These are phyloP conservation scores for Aspergillus sergii DNA, from an alignment of 2,329 filamentous ascomycete genomes.

Conservation along the genomic window DNA sequence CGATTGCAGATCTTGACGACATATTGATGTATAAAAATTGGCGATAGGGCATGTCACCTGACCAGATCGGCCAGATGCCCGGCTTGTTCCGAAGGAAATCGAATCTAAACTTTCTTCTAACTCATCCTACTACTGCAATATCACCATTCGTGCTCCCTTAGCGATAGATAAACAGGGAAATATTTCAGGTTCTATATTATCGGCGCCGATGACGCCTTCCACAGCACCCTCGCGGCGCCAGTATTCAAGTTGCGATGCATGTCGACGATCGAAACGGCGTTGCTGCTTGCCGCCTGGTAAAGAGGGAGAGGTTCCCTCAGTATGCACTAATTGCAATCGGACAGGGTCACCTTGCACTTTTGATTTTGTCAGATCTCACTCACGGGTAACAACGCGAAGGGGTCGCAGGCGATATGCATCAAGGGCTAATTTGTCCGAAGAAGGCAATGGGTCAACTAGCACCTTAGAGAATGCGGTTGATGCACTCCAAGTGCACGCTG, in stretches of 20 bases:
- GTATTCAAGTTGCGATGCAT: constrained; percentile 29
- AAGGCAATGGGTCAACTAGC: background rate
- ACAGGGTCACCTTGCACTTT: constrained; percentile 26
- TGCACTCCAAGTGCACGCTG: background rate
- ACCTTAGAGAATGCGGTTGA: background rate
- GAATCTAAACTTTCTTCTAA: background rate
- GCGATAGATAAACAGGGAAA: background rate
- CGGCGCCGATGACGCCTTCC: background rate
- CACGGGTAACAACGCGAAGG: background rate
- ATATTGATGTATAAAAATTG: background rate
- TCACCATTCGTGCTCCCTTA: background rate
- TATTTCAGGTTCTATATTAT: too few species aligned
- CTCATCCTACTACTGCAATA: background rate
- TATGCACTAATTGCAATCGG: constrained; percentile 24
- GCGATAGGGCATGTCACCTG: background rate
- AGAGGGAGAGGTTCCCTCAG: background rate
- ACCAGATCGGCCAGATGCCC: background rate
- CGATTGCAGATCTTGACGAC: background rate
- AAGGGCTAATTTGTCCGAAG: background rate
- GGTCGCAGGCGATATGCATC: background rate
- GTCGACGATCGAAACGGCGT: constrained; percentile 29
- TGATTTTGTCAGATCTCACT: constrained; percentile 17
- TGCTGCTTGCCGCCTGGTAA: constrained; percentile 19
- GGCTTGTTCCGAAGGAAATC: background rate
- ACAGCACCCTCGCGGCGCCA: constrained; percentile 20